Base-by-base conservation (phyloP, 2,329 filamentous ascomycete genomes). In the Pezicula carpinea region DNA sequence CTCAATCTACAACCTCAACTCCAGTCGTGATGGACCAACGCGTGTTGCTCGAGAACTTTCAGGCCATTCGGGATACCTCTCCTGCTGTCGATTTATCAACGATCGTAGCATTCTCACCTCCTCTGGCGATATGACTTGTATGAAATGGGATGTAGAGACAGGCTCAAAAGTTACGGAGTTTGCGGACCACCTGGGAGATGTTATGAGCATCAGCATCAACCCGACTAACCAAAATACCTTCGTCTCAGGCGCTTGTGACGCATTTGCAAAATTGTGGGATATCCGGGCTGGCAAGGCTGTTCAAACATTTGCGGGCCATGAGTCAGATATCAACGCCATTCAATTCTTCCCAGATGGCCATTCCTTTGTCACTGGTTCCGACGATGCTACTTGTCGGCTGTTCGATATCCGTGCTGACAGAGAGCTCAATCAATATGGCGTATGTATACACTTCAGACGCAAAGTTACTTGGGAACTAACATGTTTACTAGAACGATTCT, bases 191-290 rank as follows among this genome's bases (percentile, higher is more conserved):
- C 79, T 99, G 10, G 93, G 93, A 66, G 93, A 99, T 65, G 93
- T 99, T 59, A 99, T 99, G 93, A 97, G 92, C 76, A 90, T 97
- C 73, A 97, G 92, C 79, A 88, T 99, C 70, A 97, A 99, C 74
- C 93, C 93, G 1, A 95, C 95, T 53, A 96, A 97, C 74, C 91
- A 96, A 71, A 97, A 97, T 72, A 93, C 95, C 54, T 99, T 99
- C 67, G 93, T 97, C 55, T 97, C 93, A n/a, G 93, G 93, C 67
- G 93, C 93, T 61, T 99, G 93, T 71, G 93, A 99, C 69, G 91
- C 92, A 14, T 99, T 97, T 65, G 93, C 93, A 49, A 99, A 99
- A 73, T 75, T 99, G 48, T 99, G 93, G 93, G 93, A 99, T 74
- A 96, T 97, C 59, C 88, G 93, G 65, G 91, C 93, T 57, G 92